Evolutionary conservation across 129 eudicot species (phyloP).

Genomic region (Tanacetum coccineum): DNA sequence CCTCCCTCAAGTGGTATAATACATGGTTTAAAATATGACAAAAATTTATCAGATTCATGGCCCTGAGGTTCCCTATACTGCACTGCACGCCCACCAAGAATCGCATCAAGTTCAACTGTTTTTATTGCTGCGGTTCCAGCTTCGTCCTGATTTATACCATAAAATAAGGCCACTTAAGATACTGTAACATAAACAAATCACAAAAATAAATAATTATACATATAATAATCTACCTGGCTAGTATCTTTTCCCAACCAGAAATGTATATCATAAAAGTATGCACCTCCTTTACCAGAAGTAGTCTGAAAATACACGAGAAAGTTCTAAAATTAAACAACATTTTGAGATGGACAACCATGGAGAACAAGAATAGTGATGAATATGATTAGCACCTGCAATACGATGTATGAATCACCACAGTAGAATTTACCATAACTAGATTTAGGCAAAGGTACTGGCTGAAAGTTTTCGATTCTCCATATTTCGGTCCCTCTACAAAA

Average conservation of each 20-base stretch:
- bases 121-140: conserved; percentile 95
- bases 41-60: conserved; percentile 86
- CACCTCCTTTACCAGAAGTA: conserved; percentile 94
- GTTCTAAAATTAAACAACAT: neutral
- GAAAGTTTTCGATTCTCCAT: conserved; percentile 91
- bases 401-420: conserved; percentile 88
- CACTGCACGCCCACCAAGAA: conserved; percentile 97
- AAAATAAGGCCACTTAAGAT: conserved; percentile 1
- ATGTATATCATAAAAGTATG: conserved; percentile 77
- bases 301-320: conserved; percentile 45
- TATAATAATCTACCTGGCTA: conserved; percentile 60
- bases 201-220: neutral
- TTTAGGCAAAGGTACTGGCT: conserved; percentile 82
- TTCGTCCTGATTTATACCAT: conserved; percentile 63
- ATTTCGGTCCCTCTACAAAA: conserved; percentile 78
- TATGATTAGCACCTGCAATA: conserved; percentile 61
- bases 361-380: neutral
- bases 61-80: conserved; percentile 96
- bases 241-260: conserved; percentile 99
- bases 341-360: conserved; percentile 2
- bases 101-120: conserved; percentile 92
- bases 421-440: conserved; percentile 84
- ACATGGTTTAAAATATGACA: conserved; percentile 92
- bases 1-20: conserved; percentile 97
- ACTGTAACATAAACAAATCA: neutral